A percentile compares a stretch with the other conserved stretches of the same genome.
These are phyloP conservation scores for Cyberlindnera mycetangii DNA, from an alignment of 805 yeast species.

Conservation along the genomic window DNA sequence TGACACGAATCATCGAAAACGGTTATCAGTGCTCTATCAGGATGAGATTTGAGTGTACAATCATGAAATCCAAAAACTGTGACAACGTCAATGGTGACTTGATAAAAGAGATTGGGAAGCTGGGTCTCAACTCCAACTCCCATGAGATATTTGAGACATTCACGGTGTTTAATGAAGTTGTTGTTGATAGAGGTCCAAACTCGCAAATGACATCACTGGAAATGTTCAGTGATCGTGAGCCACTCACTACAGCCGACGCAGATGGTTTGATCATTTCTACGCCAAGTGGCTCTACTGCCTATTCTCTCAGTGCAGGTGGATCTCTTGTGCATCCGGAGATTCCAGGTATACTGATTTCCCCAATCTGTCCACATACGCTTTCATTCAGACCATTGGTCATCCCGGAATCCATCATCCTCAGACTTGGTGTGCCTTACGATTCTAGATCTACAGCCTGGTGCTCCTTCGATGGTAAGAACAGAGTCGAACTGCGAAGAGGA, in stretches of 20 bases:
- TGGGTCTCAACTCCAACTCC: slow-evolving; percentile 25
- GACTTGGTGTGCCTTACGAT: slow-evolving; percentile 34
- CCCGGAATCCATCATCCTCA: slow-evolving; percentile 37
- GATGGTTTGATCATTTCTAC: slow-evolving; percentile 65
- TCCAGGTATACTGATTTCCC: slow-evolving; percentile 53
- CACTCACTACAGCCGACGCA: slow-evolving; percentile 59
- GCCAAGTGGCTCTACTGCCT: slow-evolving; percentile 66
- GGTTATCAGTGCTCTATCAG: slow-evolving; percentile 48
- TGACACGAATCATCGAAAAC: slow-evolving; percentile 35
- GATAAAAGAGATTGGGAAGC: slow-evolving; percentile 25
- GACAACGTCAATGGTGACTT: slow-evolving; percentile 16
- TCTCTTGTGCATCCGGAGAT: slow-evolving; percentile 53
- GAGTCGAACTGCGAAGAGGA: slow-evolving; percentile 31
- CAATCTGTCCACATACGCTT: slow-evolving; percentile 52
- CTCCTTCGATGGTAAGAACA: slow-evolving; percentile 35
- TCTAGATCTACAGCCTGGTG: slow-evolving; percentile 35
- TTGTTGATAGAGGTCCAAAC: slow-evolving; percentile 51
- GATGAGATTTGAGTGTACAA: slow-evolving; percentile 49
- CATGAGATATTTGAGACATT: slow-evolving; percentile 32
- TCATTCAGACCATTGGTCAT: slow-evolving; percentile 51
- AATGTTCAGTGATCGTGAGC: slow-evolving; percentile 44
- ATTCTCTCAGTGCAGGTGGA: slow-evolving; percentile 53
- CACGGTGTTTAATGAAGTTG: slow-evolving; percentile 50
- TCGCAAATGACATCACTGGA: slow-evolving; percentile 50
- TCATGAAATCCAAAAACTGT: slow-evolving; percentile 33